Evolutionary conservation across 371 early-diverging fungal species (phyloP), one percentile per base, ranked within the genome.

Genomic region (Capillidium heterosporum): DNA sequence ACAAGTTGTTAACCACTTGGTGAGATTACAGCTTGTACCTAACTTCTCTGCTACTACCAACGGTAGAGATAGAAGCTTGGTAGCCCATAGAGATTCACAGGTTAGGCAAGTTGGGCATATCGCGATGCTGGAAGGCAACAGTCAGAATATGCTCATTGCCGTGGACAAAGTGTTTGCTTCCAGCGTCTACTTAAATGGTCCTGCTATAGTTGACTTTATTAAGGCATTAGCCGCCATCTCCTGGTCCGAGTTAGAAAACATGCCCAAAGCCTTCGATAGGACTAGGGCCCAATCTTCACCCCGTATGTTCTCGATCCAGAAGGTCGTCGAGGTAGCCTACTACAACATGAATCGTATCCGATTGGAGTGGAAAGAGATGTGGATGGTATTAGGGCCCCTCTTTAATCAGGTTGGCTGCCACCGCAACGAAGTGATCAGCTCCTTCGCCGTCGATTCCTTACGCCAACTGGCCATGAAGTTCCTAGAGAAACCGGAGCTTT

Each of bases 341-440:
- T 95, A 95, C 76, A 95, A 95, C 71, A 95, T 95, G 95, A 80
- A 79, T 47, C 87, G 95, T 72, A 95, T 95, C 63, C 81, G 91
- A 64, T 78, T 92, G 61, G 95, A 95, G 68, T 95, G 95, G 95
- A 84, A 88, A 39, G 82, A 90, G 59, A 81, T 93, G 41, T 95
- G 95, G 95, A 81, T 82, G 1, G 85, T 93, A 15, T 72, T 95
- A 1, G 92, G 92, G 0, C 86, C 86, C 31, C 85, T 91, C 62
- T 93, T 91, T 60, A 89, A 91, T 24, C 55, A 55, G 28, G 44
- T 42, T 7, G 55, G 55, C 7, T 55, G 43, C 17, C 55, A 55
- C 27, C 75, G 80, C 24, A 87, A 91, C 71, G 74, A 84, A 29
- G 43, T 84, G 21, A 87, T 92, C 0, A 87, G 84, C 27, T 81